Evolutionary conservation across 2,329 filamentous ascomycete species (phyloP), one percentile per base, ranked within the genome.

Genomic region (Xylaria sp.): DNA sequence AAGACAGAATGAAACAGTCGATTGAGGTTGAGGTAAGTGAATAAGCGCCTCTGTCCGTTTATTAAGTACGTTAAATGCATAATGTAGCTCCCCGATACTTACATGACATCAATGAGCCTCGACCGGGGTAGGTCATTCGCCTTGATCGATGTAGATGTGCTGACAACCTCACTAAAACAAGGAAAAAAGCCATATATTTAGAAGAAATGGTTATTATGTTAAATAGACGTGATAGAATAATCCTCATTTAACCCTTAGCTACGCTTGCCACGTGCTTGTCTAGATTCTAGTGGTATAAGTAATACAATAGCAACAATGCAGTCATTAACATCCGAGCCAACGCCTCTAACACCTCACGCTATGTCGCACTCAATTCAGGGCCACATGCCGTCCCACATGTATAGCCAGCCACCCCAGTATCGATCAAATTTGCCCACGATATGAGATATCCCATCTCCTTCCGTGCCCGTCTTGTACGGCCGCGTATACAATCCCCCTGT

Each of bases 371-470:
- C 62, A 81, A 23, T 10, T 47, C 6, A 47, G n/a, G 81, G 81
- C 82, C 82, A 84, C 72, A 83, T 75, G 4, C 81, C 80, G 62
- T 84, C 82, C 72, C 78, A 84, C 79, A 85, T 83, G 70, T 83
- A 85, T 66, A 84, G 77, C 83, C 83, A 85, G 68, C 84, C 82
- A 13, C 81, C 80, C 80, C 81, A 85, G 74, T 84, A 85, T 53
- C 78, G 79, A 5, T 82, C 79, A 51, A 83, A 84, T 25, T 79
- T 79, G 0, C 83, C 83, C 21, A 84, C 78, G 12, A 85, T 75
- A 71, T 81, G 82, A 25, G 81, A 83, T 32, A 79, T 74, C 0
- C 79, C 79, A 63, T 85, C 83, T 1, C 82, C 82, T 2, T 81
- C 80, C 2, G 78, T 79, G 12, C 80, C 81, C n/a, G 80, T 75